These are phyloP conservation scores for Blumeria graminis DNA, from an alignment of 2,329 filamentous ascomycete species.

Conservation along the genomic window DNA sequence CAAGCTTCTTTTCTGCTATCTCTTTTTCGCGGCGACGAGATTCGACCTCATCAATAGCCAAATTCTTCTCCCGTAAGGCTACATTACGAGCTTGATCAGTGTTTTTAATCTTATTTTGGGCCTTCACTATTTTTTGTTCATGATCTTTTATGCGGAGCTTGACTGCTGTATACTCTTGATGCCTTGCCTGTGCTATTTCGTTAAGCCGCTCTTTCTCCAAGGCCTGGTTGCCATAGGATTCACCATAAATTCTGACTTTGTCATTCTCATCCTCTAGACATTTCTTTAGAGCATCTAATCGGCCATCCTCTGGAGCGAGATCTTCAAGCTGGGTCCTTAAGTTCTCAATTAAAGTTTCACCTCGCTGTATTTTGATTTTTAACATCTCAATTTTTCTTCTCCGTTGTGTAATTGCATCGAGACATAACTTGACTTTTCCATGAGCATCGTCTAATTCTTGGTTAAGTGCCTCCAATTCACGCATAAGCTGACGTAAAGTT, in stretches of 20 bases:
- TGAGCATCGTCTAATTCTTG: slow-evolving; percentile 15
- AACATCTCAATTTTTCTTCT: slow-evolving; percentile 23
- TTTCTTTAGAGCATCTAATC: slow-evolving; percentile 31
- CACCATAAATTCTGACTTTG: slow-evolving; percentile 24
- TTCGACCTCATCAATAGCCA: slow-evolving; percentile 26
- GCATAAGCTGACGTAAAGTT: slow-evolving; percentile 26
- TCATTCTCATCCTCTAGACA: slow-evolving; percentile 28
- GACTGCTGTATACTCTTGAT: slow-evolving; percentile 17
- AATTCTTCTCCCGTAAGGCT: slow-evolving; percentile 36
- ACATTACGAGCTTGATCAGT: slow-evolving; percentile 25
- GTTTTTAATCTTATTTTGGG: slow-evolving; percentile 26
- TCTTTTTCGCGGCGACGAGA: slow-evolving; percentile 22
- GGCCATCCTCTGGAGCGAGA: slow-evolving; percentile 42
- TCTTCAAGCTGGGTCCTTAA: slow-evolving; percentile 36
- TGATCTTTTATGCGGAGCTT: slow-evolving; percentile 16
- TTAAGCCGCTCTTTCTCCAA: slow-evolving; percentile 26
- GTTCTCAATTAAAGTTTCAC: slow-evolving; percentile 31
- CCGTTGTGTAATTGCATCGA: slow-evolving; percentile 25
- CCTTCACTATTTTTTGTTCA: slow-evolving; percentile 26
- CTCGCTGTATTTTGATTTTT: slow-evolving; percentile 29
- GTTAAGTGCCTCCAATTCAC: slow-evolving; percentile 27
- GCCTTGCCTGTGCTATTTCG: slow-evolving; percentile 16
- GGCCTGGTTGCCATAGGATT: slow-evolving; percentile 28
- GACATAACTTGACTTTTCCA: slow-evolving; percentile 22
- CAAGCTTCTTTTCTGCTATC: slow-evolving; percentile 22